Base-by-base conservation (phyloP, 2,329 filamentous ascomycete genomes). In the Biscogniauxia sp. region DNA sequence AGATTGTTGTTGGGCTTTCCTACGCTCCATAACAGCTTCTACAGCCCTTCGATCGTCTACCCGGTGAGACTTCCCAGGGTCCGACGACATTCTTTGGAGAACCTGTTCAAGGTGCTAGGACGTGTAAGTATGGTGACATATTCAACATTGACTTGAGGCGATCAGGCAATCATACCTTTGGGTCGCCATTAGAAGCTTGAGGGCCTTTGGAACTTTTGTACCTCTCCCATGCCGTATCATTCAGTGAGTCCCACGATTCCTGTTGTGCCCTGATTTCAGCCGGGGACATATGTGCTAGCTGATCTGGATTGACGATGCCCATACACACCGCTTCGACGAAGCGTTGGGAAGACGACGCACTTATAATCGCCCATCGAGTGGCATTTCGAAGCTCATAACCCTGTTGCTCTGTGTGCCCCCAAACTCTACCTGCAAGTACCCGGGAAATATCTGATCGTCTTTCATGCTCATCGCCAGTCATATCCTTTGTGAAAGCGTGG, bases 31-130 rank as follows among this genome's bases (percentile, higher is more conserved):
- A 19, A 69, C 63, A 58, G 61, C 60, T 45, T 58, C 53, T 45
- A 71, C 20, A 20, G 65, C 69, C 11, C 61, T 51, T n/a, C 59
- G 61, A 55, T 73, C 70, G 55, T 71, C 70, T 13, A 70, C 17
- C n/a, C 65, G 64, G 54, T 65, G 66, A 37, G 69, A 67, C 59
- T 68, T 72, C 23, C 55, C 61, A 51, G 64, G 50, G 19, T 56
- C 59, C 8, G 55, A 59, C 15, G 61, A 56, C 56, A 66, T 59
- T 53, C 63, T 66, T 3, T 20, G 62, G 20, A 68, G 59, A 51
- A 64, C 66, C 55, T 58, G 41, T 20, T 62, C 63, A 4, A 68
- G 56, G 59, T 71, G 67, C 66, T 70, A 53, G 52, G 56, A 26
- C 20, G 23, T 41, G 60, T 70, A 64, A 69, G 67, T 41, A 19